phyloP scores from a whole-genome alignment of 768 basidiomycete genomes.

The Kwoniella dejecticola region DNA sequence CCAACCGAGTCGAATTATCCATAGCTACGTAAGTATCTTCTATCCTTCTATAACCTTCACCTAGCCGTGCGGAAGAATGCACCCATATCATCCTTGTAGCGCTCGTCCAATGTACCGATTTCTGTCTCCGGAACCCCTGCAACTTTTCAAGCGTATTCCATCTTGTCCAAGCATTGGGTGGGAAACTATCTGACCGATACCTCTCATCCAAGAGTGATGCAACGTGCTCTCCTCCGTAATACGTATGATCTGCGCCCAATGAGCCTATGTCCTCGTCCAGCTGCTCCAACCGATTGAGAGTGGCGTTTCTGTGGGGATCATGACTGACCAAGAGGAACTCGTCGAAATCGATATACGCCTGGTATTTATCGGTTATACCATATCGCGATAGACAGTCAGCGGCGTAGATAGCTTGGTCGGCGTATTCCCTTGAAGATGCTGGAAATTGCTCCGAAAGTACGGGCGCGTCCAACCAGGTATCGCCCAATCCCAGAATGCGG shows the following conservation, averaged over 20 bases:
- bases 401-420: conserved; percentile 9
- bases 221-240: conserved; percentile 1
- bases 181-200: conserved; percentile 1
- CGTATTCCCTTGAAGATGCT: not conserved
- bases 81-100: conserved; percentile 7
- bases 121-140: conserved; percentile 9
- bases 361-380: conserved; percentile 9
- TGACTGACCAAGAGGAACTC: conserved; percentile 10
- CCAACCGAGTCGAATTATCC: not conserved
- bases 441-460: not conserved
- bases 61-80: not conserved
- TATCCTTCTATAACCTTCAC: conserved; percentile 11
- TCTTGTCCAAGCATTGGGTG: conserved; percentile 1
- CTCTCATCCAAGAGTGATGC: not conserved
- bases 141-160: conserved; percentile 12
- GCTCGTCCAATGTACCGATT: conserved; percentile 11
- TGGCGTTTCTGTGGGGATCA: not conserved
- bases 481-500: not conserved
- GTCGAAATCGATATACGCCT: conserved; percentile 18
- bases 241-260: conserved; percentile 10
- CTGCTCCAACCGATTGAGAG: not conserved
- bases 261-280: not conserved
- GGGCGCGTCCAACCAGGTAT: conserved; percentile 11
- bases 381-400: conserved; percentile 21
- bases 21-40: conserved; percentile 2